A percentile compares a stretch with the other conserved stretches of the same genome.
phyloP scores from a whole-genome alignment of 805 yeast genomes.

The Candida dendrica region DNA sequence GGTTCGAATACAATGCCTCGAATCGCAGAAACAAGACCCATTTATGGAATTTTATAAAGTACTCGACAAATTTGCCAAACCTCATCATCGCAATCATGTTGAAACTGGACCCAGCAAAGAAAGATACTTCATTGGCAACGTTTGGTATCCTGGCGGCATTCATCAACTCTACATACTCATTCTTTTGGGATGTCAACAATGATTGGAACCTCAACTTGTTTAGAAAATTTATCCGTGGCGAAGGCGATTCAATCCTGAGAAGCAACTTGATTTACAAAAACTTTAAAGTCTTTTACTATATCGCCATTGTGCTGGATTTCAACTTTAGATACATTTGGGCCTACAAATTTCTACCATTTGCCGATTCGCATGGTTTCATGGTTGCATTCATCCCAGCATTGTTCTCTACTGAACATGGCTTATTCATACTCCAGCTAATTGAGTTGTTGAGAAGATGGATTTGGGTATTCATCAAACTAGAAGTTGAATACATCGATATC shows the following conservation, averaged over 20 bases:
- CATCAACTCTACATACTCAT: slow-evolving; percentile 69
- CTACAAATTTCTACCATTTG: background rate
- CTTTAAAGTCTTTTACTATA: slow-evolving; percentile 36
- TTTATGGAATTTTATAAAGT: slow-evolving; percentile 68
- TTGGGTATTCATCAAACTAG: slow-evolving; percentile 84
- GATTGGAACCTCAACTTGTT: slow-evolving; percentile 80
- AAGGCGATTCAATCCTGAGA: slow-evolving; percentile 20
- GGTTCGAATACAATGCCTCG: slow-evolving; percentile 53
- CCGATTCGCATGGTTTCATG: background rate
- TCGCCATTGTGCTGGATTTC: slow-evolving; percentile 56
- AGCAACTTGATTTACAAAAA: slow-evolving; percentile 7
- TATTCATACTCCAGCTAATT: slow-evolving; percentile 58
- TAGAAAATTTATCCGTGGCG: slow-evolving; percentile 16
- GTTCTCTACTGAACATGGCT: slow-evolving; percentile 46
- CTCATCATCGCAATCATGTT: slow-evolving; percentile 28
- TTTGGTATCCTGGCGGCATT: slow-evolving; percentile 35
- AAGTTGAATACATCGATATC: slow-evolving; percentile 45
- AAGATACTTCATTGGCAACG: slow-evolving; percentile 7
- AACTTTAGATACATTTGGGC: slow-evolving; percentile 44
- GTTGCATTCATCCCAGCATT: slow-evolving; percentile 5
- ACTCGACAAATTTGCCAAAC: slow-evolving; percentile 56
- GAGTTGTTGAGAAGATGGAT: slow-evolving; percentile 82
- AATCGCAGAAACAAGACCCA: slow-evolving; percentile 42
- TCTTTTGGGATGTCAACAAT: slow-evolving; percentile 81
- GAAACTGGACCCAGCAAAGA: slow-evolving; percentile 2